Base-by-base conservation (phyloP, 306 rosid genomes). In the Benincasa hispida region DNA sequence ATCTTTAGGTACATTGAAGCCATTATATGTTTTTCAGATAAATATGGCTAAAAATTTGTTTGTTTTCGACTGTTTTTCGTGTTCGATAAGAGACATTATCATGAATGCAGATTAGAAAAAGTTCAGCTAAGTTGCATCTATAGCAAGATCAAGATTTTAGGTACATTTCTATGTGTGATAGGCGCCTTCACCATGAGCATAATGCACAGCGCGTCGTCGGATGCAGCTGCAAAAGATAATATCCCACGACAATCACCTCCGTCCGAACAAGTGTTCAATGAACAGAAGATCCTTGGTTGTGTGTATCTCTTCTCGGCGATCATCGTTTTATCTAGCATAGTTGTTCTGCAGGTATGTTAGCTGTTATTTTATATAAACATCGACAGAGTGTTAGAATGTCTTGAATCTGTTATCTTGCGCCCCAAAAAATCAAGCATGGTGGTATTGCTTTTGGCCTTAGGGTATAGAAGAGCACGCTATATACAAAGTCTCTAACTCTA, bases 121-220 rank as follows among this genome's bases (percentile, higher is more conserved):
- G 83, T 94, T 6, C 82, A 85, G 67, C 56, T 89, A 25, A 80
- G 86, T 72, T 89, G 92, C 73, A 18, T 48, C 7, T 83, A 89
- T 82, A 88, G 99, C 79, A 82, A 80, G 79, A 75, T 94, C 51
- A 94, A 94, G 87, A 89, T 92, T 63, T 10, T 90, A 69, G 99
- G 97, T 27, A 89, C 99, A 53, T 25, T 87, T 79, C 77, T 94
- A 12, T 91, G 95, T 30, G 97, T 94, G 1, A 60, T 86, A 39
- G 97, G 97, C 10, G 96, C 97, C 61, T 47, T 94, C 30, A 67
- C 88, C 62, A 83, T 90, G 93, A 94, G 97, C 84, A 34, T 89
- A 79, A 88, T 89, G 88, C 96, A 90, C 42, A 90, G 96, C 76
- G 62, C 85, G 45, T 81, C 34, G 6, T 32, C 83, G 51, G 17